A percentile compares a stretch with the other conserved stretches of the same genome.
phyloP scores from a whole-genome alignment of 2,329 filamentous ascomycete genomes.

The Aphanoascus verrucosus region DNA sequence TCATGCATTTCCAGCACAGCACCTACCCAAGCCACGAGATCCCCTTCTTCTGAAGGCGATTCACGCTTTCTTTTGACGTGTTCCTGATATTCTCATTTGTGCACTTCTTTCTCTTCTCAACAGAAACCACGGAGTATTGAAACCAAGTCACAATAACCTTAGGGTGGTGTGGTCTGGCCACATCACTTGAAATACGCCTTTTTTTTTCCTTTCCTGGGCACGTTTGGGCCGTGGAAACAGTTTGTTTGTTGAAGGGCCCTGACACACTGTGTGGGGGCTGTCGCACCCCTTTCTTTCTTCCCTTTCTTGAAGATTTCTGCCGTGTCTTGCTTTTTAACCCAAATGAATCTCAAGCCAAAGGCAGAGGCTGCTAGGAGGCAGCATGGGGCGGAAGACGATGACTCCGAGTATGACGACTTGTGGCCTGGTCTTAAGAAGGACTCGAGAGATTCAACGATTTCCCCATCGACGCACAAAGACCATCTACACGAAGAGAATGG shows the following conservation, averaged over 20 bases:
- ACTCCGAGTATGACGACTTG: slow-evolving; percentile 28
- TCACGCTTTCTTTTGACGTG: background rate
- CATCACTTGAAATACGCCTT: slow-evolving; percentile 8
- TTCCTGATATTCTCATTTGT: slow-evolving; percentile 1
- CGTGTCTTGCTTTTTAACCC: slow-evolving; percentile 5
- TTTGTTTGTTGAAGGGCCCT: slow-evolving; percentile 1
- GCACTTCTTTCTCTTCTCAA: slow-evolving; percentile 4
- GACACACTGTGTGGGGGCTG: background rate
- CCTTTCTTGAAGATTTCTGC: background rate
- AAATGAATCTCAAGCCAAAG: slow-evolving; percentile 32
- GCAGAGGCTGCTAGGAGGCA: slow-evolving; percentile 28
- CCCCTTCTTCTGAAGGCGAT: slow-evolving; percentile 5
- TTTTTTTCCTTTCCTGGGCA: slow-evolving; percentile 4
- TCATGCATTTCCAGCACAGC: slow-evolving; percentile 7
- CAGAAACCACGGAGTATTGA: slow-evolving; percentile 2
- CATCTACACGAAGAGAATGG: slow-evolving; percentile 16
- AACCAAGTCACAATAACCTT: background rate
- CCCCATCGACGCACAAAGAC: slow-evolving; percentile 16
- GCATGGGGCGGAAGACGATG: slow-evolving; percentile 28
- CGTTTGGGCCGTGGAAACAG: background rate
- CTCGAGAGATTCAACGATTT: slow-evolving; percentile 23
- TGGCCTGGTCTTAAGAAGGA: slow-evolving; percentile 28
- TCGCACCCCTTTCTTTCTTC: background rate
- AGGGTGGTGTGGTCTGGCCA: slow-evolving; percentile 10
- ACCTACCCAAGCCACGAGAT: slow-evolving; percentile 4